These are phyloP conservation scores for Phytophthora citricola DNA, from an alignment of 352 stramenopile species.

Conservation along the genomic window DNA sequence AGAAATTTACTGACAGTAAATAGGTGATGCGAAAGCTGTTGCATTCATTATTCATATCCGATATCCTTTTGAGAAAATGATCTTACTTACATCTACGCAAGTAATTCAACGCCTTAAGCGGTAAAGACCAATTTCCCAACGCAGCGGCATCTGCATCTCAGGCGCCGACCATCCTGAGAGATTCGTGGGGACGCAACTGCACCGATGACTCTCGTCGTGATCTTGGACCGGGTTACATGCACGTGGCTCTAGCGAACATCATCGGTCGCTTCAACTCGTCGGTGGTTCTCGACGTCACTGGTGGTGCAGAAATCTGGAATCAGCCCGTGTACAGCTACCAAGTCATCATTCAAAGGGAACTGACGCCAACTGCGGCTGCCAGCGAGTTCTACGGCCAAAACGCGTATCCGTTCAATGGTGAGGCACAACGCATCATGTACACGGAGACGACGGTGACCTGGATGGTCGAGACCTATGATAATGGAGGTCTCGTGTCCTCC, in stretches of 20 bases:
- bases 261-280: not conserved
- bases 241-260: not conserved
- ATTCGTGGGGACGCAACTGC: too few relatives aligned
- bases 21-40: too few relatives aligned
- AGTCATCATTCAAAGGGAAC: conserved; percentile 21
- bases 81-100: too few relatives aligned
- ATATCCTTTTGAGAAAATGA: too few relatives aligned
- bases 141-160: too few relatives aligned
- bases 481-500: conserved; percentile 27
- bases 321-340: conserved; percentile 48
- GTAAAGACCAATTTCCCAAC: too few relatives aligned
- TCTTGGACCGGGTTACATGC: not conserved
- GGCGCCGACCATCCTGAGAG: too few relatives aligned
- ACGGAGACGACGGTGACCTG: conserved; percentile 38
- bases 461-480: conserved; percentile 28
- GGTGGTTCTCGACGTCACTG: conserved; percentile 42
- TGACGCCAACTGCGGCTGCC: conserved; percentile 29
- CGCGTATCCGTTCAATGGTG: conserved; percentile 44
- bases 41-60: too few relatives aligned
- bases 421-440: conserved; percentile 36
- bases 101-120: too few relatives aligned
- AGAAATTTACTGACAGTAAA: too few relatives aligned
- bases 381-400: conserved; percentile 29
- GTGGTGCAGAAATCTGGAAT: conserved; percentile 47
- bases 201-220: not conserved